These are phyloP conservation scores for Brassica rapa DNA, from an alignment of 345 rosid species.

Conservation along the genomic window DNA sequence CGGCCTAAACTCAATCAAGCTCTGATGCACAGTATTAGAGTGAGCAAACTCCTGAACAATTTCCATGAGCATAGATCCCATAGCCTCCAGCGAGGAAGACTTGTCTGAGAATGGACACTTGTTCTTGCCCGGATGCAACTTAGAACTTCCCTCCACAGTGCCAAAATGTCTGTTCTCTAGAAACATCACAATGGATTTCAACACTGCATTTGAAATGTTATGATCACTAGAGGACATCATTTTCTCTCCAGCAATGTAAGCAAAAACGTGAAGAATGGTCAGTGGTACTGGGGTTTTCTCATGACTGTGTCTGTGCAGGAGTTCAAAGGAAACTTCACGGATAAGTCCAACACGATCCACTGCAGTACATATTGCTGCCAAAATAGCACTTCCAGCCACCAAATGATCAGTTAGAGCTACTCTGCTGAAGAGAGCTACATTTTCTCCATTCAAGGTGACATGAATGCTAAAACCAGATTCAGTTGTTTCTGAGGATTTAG, in stretches of 20 bases:
- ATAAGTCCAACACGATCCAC: conserved; percentile 45
- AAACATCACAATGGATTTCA: conserved; percentile 58
- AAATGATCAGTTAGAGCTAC: conserved; percentile 59
- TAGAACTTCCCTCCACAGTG: conserved; percentile 14
- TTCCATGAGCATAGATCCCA: conserved; percentile 49
- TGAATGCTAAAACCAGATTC: conserved; percentile 41
- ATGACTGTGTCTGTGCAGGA: conserved; percentile 40
- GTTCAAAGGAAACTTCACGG: conserved; percentile 62
- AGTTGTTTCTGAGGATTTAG: conserved; percentile 39
- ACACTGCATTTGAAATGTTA: conserved; percentile 46
- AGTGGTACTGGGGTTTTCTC: conserved; percentile 50
- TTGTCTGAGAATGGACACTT: conserved; percentile 69
- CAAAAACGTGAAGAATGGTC: conserved; percentile 73
- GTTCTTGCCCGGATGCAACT: conserved; percentile 44
- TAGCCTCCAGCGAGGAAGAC: conserved; percentile 53
- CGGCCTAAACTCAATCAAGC: conserved; percentile 30
- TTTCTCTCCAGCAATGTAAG: conserved; percentile 58
- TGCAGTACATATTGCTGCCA: conserved; percentile 66
- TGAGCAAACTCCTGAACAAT: conserved; percentile 46
- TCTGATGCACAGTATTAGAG: conserved; percentile 36
- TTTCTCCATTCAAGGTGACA: conserved; percentile 46
- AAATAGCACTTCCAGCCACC: conserved; percentile 67
- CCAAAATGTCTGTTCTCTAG: conserved; percentile 46
- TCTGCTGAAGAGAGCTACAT: conserved; percentile 41
- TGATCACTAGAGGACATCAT: conserved; percentile 42